phyloP scores from a whole-genome alignment of 257 asterid species.

The Petrea volubilis region DNA sequence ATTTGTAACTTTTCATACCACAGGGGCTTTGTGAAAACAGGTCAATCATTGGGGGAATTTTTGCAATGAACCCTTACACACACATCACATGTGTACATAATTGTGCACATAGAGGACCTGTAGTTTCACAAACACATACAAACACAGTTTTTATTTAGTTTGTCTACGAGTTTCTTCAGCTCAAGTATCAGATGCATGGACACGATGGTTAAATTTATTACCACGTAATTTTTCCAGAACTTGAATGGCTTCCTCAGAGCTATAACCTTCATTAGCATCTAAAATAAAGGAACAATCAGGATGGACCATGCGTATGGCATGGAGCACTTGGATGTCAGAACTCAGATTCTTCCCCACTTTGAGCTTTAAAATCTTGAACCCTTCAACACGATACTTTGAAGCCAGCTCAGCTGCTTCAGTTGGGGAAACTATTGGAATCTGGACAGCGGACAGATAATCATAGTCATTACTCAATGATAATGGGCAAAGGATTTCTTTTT shows the following conservation, averaged over 20 bases:
- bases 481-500: background rate
- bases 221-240: constrained; percentile 79
- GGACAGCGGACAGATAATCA: constrained; percentile 34
- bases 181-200: background rate
- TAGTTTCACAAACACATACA: background rate
- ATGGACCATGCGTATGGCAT: constrained; percentile 72
- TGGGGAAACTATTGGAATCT: constrained; percentile 90
- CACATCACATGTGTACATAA: background rate
- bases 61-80: too few species aligned
- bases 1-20: too few species aligned
- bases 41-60: too few species aligned
- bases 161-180: background rate
- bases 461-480: constrained; percentile 14
- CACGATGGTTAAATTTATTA: constrained; percentile 22
- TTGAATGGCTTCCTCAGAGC: constrained; percentile 70
- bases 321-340: constrained; percentile 78
- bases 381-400: constrained; percentile 54
- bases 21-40: too few species aligned
- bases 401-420: constrained; percentile 82
- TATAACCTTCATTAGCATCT: constrained; percentile 96
- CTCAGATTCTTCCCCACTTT: constrained; percentile 79
- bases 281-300: constrained; percentile 81
- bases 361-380: constrained; percentile 82
- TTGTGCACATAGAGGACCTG: background rate
- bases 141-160: background rate